These are phyloP conservation scores for Amylocystis lapponica DNA, from an alignment of 768 basidiomycete genomes.

Conservation along the genomic window DNA sequence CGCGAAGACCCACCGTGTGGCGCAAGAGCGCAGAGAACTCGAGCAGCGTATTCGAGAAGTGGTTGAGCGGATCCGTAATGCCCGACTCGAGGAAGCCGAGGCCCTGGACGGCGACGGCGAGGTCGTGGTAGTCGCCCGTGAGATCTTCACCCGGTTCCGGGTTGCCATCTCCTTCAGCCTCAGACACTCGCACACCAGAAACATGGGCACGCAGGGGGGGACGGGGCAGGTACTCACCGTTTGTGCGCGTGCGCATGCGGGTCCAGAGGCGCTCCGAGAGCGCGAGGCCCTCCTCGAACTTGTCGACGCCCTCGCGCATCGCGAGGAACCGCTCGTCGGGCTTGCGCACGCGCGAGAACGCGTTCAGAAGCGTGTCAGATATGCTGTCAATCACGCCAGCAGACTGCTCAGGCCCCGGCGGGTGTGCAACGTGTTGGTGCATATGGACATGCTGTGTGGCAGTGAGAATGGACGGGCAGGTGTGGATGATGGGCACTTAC, in stretches of 20 bases:
- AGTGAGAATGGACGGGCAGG: slow-evolving; percentile 7
- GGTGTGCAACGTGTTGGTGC: slow-evolving; percentile 94
- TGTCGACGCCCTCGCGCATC: slow-evolving; percentile 90
- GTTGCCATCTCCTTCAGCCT: slow-evolving; percentile 82
- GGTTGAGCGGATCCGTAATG: slow-evolving; percentile 95
- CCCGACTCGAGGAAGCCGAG: slow-evolving; percentile 97
- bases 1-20: slow-evolving; percentile 56
- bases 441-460: slow-evolving; percentile 79
- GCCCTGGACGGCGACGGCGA: slow-evolving; percentile 94
- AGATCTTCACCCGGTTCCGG: slow-evolving; percentile 88
- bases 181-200: slow-evolving; percentile 45
- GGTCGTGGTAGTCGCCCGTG: slow-evolving; percentile 93
- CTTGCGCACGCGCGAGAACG: slow-evolving; percentile 92
- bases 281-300: slow-evolving; percentile 91
- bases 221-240: slow-evolving; percentile 57
- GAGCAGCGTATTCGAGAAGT: slow-evolving; percentile 92
- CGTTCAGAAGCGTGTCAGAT: slow-evolving; percentile 93
- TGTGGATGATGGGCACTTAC: slow-evolving; percentile 36
- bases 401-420: slow-evolving; percentile 75
- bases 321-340: slow-evolving; percentile 93
- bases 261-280: slow-evolving; percentile 77
- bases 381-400: slow-evolving; percentile 88
- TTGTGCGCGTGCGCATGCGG: slow-evolving; percentile 73
- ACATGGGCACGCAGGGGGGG: slow-evolving; percentile 11
- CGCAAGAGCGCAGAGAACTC: slow-evolving; percentile 90